These are phyloP conservation scores for Tylopilus sp. DNA, from an alignment of 1,284 basidiomycete species.

Conservation along the genomic window DNA sequence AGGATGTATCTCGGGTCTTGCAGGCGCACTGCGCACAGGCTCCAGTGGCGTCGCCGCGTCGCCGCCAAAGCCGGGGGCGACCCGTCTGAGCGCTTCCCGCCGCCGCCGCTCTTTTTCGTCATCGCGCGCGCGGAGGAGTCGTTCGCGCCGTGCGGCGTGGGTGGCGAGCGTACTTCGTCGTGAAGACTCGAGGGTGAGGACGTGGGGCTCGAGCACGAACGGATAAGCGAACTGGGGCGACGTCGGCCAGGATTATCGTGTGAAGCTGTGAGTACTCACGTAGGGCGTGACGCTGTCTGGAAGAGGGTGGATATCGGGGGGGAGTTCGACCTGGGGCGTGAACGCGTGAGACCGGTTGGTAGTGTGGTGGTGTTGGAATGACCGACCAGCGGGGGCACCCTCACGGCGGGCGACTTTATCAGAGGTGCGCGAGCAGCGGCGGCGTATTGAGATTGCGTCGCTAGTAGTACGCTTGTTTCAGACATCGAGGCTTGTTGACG, in stretches of 20 bases:
- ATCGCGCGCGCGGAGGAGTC: constrained; percentile 63
- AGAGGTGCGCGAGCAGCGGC: constrained; percentile 71
- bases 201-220: constrained; percentile 83
- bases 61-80: constrained; percentile 74
- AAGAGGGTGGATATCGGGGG: constrained; percentile 86
- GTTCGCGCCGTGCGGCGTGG: constrained; percentile 60
- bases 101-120: constrained; percentile 74
- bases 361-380: background rate
- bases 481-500: background rate
- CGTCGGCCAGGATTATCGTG: background rate
- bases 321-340: constrained; percentile 63
- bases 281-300: constrained; percentile 86
- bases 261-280: constrained; percentile 43
- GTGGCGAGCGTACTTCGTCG: constrained; percentile 63
- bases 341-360: background rate
- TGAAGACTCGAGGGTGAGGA: constrained; percentile 67
- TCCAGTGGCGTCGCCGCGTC: constrained; percentile 47
- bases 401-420: constrained; percentile 87
- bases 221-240: constrained; percentile 81
- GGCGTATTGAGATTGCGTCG: constrained; percentile 57
- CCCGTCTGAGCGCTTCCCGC: constrained; percentile 66
- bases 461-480: constrained; percentile 4
- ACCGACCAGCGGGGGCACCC: constrained; percentile 73
- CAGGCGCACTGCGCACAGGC: constrained; percentile 38
- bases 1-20: constrained; percentile 9